A percentile compares a stretch with the other conserved stretches of the same genome.
phyloP scores from a whole-genome alignment of 768 basidiomycete species.

The Phanerochaete carnosa region DNA sequence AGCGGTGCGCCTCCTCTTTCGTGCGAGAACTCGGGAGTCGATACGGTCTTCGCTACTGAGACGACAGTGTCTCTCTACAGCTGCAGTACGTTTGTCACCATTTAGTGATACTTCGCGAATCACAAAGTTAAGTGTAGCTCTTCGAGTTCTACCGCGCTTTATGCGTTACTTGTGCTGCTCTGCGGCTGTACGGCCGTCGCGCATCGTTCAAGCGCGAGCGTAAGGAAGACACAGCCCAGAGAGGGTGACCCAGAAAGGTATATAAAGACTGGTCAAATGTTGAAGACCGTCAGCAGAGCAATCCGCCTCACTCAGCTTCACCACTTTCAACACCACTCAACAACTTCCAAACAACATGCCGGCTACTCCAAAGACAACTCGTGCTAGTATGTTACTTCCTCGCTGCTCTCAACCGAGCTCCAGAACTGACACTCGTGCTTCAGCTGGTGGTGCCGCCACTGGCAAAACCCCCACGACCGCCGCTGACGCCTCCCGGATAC shows the following conservation, averaged over 20 bases:
- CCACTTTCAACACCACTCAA: not conserved
- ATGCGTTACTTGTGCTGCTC: not conserved
- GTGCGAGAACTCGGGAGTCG: not conserved
- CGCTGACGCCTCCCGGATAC: slow-evolving; percentile 23
- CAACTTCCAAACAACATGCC: slow-evolving; percentile 17
- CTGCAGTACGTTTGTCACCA: not conserved
- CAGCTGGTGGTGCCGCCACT: slow-evolving; percentile 13
- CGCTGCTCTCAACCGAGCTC: not conserved
- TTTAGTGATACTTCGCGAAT: not conserved
- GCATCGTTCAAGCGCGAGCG: not conserved
- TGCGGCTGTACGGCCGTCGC: not conserved
- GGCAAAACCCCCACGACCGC: slow-evolving; percentile 17
- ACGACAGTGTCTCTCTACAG: not conserved
- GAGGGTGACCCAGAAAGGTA: not conserved
- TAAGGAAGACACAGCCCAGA: not conserved
- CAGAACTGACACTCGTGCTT: not conserved
- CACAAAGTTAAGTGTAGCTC: not conserved
- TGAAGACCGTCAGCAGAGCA: not conserved
- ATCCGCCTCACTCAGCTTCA: not conserved
- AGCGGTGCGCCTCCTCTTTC: not conserved
- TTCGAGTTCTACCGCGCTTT: not conserved
- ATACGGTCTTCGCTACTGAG: not conserved
- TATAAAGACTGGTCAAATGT: not conserved
- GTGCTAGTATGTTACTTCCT: slow-evolving; percentile 11
- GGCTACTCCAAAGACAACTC: slow-evolving; percentile 15